Evolutionary conservation across 2,329 filamentous ascomycete species (phyloP).

Genomic region (Ophiocordyceps camponoti-floridani): DNA sequence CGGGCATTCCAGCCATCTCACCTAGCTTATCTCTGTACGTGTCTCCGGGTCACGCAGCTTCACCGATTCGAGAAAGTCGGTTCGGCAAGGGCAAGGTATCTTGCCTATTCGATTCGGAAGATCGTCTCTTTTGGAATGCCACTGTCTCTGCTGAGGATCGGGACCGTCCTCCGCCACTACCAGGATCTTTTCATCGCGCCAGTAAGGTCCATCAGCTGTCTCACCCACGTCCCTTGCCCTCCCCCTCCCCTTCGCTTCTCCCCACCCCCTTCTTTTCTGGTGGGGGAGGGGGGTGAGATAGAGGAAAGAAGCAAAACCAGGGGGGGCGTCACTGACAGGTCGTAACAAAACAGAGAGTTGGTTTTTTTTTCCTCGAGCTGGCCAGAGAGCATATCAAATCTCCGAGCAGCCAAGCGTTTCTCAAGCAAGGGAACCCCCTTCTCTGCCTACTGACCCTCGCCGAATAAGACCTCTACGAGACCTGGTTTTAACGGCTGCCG

Average conservation of each 20-base stretch:
- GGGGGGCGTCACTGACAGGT: slow-evolving; percentile 1
- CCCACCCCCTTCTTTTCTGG: neutral
- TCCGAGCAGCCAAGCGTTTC: slow-evolving; percentile 15
- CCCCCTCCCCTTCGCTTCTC: slow-evolving; percentile 3
- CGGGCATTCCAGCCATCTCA: slow-evolving; percentile 6
- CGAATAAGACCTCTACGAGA: slow-evolving; percentile 20
- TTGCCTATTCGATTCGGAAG: slow-evolving; percentile 3
- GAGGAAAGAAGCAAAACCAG: slow-evolving; percentile 15
- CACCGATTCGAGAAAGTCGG: slow-evolving; percentile 7
- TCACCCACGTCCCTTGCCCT: slow-evolving; percentile 14
- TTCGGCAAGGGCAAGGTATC: slow-evolving; percentile 8
- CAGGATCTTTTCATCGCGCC: slow-evolving; percentile 12
- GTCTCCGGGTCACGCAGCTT: slow-evolving; percentile 6
- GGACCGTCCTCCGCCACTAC: slow-evolving; percentile 14
- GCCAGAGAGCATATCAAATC: slow-evolving; percentile 16
- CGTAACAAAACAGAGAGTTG: neutral
- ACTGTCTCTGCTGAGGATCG: slow-evolving; percentile 19
- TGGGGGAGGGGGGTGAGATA: slow-evolving; percentile 1
- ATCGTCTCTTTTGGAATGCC: slow-evolving; percentile 18
- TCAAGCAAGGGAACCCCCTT: slow-evolving; percentile 11
- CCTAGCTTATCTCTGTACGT: slow-evolving; percentile 5
- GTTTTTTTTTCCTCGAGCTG: neutral
- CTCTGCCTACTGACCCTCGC: slow-evolving; percentile 11
- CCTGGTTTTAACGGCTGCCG: slow-evolving; percentile 15
- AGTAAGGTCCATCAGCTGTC: slow-evolving; percentile 17